Evolutionary conservation across 768 basidiomycete genomes (phyloP).

Genomic region (Mycena galopus): DNA sequence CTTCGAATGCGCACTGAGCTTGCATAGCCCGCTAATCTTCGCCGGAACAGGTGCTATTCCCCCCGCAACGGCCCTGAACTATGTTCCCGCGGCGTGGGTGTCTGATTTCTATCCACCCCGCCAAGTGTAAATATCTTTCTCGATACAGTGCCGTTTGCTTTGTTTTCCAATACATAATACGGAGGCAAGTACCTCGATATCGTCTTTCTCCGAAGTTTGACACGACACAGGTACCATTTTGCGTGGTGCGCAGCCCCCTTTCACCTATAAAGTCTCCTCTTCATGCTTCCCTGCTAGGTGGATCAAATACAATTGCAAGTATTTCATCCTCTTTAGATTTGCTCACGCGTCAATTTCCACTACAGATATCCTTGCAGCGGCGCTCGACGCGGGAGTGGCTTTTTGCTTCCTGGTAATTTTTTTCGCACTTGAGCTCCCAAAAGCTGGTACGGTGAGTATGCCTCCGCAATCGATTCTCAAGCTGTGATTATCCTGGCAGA

Average conservation of each 20-base stretch:
- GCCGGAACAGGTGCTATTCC: constrained; percentile 77
- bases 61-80: constrained; percentile 87
- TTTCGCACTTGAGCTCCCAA: constrained; percentile 63
- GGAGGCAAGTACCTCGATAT: constrained; percentile 45
- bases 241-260: constrained; percentile 51
- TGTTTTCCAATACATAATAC: constrained; percentile 78
- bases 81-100: constrained; percentile 74
- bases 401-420: constrained; percentile 72
- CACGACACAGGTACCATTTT: constrained; percentile 61
- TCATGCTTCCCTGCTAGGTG: constrained; percentile 45
- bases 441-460: constrained; percentile 49
- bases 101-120: not conserved
- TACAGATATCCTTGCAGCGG: constrained; percentile 74
- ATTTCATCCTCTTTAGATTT: not conserved
- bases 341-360: not conserved
- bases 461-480: not conserved
- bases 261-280: too few relatives aligned
- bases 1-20: not conserved
- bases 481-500: constrained; percentile 29
- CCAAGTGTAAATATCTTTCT: not conserved
- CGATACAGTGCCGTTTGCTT: constrained; percentile 64
- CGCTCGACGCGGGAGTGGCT: constrained; percentile 77
- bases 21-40: constrained; percentile 62
- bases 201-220: not conserved
- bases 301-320: constrained; percentile 79